Evolutionary conservation across 176 grass and related monocot genomes (phyloP), one percentile per base, ranked within the genome.

Genomic region (Luzula sylvatica): DNA sequence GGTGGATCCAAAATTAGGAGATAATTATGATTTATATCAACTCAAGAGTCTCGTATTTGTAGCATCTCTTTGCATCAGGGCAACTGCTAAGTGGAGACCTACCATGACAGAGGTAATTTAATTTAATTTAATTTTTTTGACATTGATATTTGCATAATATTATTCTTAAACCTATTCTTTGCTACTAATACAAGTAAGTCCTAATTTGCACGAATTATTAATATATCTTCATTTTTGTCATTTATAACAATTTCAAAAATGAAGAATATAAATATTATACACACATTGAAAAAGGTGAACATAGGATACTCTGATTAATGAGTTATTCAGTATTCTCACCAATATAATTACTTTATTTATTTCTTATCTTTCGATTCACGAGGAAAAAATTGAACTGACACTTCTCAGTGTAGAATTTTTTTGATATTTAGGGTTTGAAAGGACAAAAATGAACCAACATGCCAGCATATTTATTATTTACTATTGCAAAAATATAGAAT

Each of bases 41-140:
- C 76, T 95, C 1, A 78, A 57, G 66, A 78, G 80, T 69, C 83
- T 95, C 55, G 60, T 72, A 21, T 95, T 95, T 56, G 80, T 81
- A 52, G 83, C 89, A 16, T 88, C 89, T 40, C 69, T 95, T 35
- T 95, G 89, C 73, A 65, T 87, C 41, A 71, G 79, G 44, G 26
- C 89, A 20, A 67, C 73, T 0, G 73, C 89, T 1, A 71, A 48
- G 41, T 78, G 70, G 83, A 79, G 89, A 7, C 89, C 89, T 45
- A 81, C 89, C 53, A 95, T 95, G 89, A 88, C 76, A 13, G 76
- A 95, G 89, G 89, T 95, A 76, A 56, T 15, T 8, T 42, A 32
- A 46, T 4, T 20, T 20, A 12, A 26, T 38, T 56, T 25, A 3
- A 1, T 8, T 8, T 30, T 47, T 17, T 16, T 23, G 11, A 1